phyloP scores from a whole-genome alignment of 1,284 basidiomycete genomes.

The Ustilago hordei region DNA sequence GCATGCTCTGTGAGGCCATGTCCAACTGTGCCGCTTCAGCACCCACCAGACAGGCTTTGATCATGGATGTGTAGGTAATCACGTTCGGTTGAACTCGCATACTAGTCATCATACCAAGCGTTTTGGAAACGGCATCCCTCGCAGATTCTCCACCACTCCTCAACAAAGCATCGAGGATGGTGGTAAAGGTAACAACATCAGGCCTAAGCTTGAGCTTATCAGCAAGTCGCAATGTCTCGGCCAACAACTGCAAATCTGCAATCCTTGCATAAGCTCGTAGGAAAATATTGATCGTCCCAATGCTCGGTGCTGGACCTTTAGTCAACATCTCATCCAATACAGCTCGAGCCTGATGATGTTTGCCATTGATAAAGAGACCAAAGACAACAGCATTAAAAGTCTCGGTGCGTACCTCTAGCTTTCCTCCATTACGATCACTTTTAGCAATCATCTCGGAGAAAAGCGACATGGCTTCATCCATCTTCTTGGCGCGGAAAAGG shows the following conservation, averaged over 20 bases:
- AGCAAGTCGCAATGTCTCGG: slow-evolving; percentile 43
- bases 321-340: slow-evolving; percentile 52
- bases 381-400: slow-evolving; percentile 60
- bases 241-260: slow-evolving; percentile 42
- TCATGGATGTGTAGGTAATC: slow-evolving; percentile 62
- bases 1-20: slow-evolving; percentile 20
- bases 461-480: slow-evolving; percentile 45
- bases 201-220: slow-evolving; percentile 40
- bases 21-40: slow-evolving; percentile 38
- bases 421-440: slow-evolving; percentile 17
- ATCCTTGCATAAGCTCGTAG: slow-evolving; percentile 53
- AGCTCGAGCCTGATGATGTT: slow-evolving; percentile 30
- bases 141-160: slow-evolving; percentile 48
- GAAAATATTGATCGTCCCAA: slow-evolving; percentile 61
- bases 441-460: slow-evolving; percentile 39
- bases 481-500: slow-evolving; percentile 32
- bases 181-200: slow-evolving; percentile 64
- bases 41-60: slow-evolving; percentile 58
- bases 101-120: slow-evolving; percentile 54
- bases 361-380: slow-evolving; percentile 42
- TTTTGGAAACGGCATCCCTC: slow-evolving; percentile 35
- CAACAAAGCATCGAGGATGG: slow-evolving; percentile 59
- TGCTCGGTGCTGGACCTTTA: slow-evolving; percentile 50
- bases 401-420: slow-evolving; percentile 37
- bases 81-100: slow-evolving; percentile 54